Evolutionary conservation across 2,329 filamentous ascomycete genomes (phyloP), one percentile per base, ranked within the genome.

Genomic region (Xylaria polymorpha): DNA sequence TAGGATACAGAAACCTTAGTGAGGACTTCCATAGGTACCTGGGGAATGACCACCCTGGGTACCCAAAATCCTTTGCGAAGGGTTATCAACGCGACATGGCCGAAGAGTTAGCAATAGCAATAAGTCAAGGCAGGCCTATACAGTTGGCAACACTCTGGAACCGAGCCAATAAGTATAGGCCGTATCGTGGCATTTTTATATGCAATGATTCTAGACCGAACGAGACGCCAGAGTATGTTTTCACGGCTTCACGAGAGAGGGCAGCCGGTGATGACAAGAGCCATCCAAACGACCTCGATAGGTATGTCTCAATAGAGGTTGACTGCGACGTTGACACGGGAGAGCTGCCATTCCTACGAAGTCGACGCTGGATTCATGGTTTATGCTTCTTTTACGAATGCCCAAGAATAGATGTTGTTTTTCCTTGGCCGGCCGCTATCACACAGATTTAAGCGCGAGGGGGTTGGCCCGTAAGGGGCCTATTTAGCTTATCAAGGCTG

Each of bases 311-410:
- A 53, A 37, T 63, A 25, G 44, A 63, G 9, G 60, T 63, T 59
- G 39, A 67, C 41, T 67, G 32, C 43, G 35, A 12, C 41, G 12
- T 44, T 25, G 10, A 1, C 1, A 53, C 41, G 9, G 22, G 39
- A 41, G 12, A 18, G 20, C n/a, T 29, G 15, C 53, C 46, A 51
- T 4, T 6, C n/a, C 39, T 64, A 53, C 18, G 20, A 15, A 64
- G 46, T 55, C 37, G 55, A 7, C 35, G 60, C 53, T 67, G 55
- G 65, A 60, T 64, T 59, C 53, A 67, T 46, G 44, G 60, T 9
- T 44, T 67, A 56, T 67, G 53, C 53, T 67, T 67, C 22, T 67
- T 53, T 60, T 37, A 67, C 51, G 25, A 12, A 50, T 64, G 65
- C 29, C 51, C 39, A 20, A 44, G 25, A 63, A 29, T 25, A 3